These are phyloP conservation scores for Barnettozyma pratensis DNA, from an alignment of 805 yeast genomes.

Conservation along the genomic window DNA sequence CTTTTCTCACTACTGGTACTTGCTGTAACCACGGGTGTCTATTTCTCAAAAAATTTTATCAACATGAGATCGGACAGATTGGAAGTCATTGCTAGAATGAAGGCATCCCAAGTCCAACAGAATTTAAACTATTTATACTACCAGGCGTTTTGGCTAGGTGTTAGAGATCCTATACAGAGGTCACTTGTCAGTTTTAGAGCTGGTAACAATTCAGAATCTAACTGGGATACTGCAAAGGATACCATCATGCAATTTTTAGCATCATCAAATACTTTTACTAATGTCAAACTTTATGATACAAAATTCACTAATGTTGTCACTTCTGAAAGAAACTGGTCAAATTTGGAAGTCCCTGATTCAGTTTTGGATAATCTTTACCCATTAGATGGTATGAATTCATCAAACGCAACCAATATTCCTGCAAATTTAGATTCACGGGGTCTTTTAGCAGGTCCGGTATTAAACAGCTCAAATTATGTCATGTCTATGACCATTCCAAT, in stretches of 20 bases:
- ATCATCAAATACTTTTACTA: slow-evolving; percentile 57
- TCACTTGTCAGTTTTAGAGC: slow-evolving; percentile 63
- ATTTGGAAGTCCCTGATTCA: slow-evolving; percentile 26
- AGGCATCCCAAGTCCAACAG: slow-evolving; percentile 75
- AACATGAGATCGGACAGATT: slow-evolving; percentile 64
- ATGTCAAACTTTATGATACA: slow-evolving; percentile 64
- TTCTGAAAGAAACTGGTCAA: slow-evolving; percentile 37
- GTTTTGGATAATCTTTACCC: slow-evolving; percentile 42
- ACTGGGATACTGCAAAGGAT: slow-evolving; percentile 41
- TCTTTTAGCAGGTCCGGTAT: slow-evolving; percentile 62
- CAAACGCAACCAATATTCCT: slow-evolving; percentile 39
- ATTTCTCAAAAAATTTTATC: slow-evolving; percentile 60
- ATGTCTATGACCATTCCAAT: slow-evolving; percentile 79
- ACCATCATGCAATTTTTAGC: slow-evolving; percentile 57
- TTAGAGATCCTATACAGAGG: slow-evolving; percentile 52
- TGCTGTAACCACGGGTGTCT: slow-evolving; percentile 72
- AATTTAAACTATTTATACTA: slow-evolving; percentile 56
- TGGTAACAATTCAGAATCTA: slow-evolving; percentile 56
- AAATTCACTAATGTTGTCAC: slow-evolving; percentile 42
- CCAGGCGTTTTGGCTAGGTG: slow-evolving; percentile 62
- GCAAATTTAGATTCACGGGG: slow-evolving; percentile 39
- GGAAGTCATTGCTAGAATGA: slow-evolving; percentile 73
- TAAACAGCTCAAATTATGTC: slow-evolving; percentile 40
- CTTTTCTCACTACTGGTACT: slow-evolving; percentile 64
- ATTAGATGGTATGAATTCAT: slow-evolving; percentile 26